These are phyloP conservation scores for Malassezia yamatoensis DNA, from an alignment of 1,284 basidiomycete genomes.

Conservation along the genomic window DNA sequence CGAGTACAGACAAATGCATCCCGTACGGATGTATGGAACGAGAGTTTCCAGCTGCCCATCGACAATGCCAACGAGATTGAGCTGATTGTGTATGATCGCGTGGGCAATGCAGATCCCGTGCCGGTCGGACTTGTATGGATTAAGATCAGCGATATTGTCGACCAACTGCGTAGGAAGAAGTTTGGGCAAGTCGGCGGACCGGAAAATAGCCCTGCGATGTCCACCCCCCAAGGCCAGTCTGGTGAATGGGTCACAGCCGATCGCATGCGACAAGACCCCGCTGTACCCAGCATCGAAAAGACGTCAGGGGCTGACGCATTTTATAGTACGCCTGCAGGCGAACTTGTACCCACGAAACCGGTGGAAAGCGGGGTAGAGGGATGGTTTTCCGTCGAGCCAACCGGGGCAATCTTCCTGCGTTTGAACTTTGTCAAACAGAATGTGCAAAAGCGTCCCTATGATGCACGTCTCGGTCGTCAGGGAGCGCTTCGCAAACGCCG, in stretches of 20 bases:
- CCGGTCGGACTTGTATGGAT: conserved; percentile 96
- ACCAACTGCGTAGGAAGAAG: conserved; percentile 85
- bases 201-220: conserved; percentile 46
- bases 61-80: conserved; percentile 99
- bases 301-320: conserved; percentile 19
- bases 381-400: conserved; percentile 96
- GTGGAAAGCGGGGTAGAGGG: conserved; percentile 72
- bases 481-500: conserved; percentile 96
- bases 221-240: conserved; percentile 6
- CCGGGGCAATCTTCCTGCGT: conserved; percentile 63
- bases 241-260: conserved; percentile 45
- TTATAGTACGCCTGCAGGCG: conserved; percentile 30
- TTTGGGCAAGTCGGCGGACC: conserved; percentile 55
- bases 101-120: conserved; percentile 63
- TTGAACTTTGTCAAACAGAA: conserved; percentile 47
- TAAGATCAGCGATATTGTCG: conserved; percentile 84
- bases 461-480: conserved; percentile 81
- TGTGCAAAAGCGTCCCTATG: conserved; percentile 82
- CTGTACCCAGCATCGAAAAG: background rate
- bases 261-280: conserved; percentile 25
- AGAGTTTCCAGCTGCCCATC: conserved; percentile 88
- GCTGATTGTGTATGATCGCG: conserved; percentile 88
- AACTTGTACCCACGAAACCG: conserved; percentile 26
- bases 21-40: conserved; percentile 91
- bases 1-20: conserved; percentile 83